Evolutionary conservation across 306 rosid genomes (phyloP).

Genomic region (Pueraria montana): DNA sequence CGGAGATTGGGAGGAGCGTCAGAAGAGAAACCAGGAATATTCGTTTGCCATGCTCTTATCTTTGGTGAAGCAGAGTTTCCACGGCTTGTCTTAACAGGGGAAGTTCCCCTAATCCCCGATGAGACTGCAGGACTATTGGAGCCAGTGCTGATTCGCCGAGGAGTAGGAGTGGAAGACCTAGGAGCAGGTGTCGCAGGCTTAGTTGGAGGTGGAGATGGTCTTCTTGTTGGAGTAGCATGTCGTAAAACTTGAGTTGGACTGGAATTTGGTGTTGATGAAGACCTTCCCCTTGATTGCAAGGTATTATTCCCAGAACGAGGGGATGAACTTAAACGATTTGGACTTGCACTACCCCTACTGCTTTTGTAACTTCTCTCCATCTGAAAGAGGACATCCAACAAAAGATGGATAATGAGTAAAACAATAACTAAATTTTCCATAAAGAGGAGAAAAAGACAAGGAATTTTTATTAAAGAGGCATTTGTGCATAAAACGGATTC

Average conservation of each 20-base stretch:
- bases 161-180: conserved; percentile 82
- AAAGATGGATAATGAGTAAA: conserved; percentile 33
- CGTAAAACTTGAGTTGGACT: conserved; percentile 74
- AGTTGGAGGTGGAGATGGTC: conserved; percentile 82
- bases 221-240: conserved; percentile 68
- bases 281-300: conserved; percentile 71
- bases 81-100: conserved; percentile 72
- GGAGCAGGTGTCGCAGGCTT: conserved; percentile 67
- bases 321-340: conserved; percentile 81
- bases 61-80: conserved; percentile 91
- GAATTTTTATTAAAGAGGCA: neutral
- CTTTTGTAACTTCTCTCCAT: conserved; percentile 87
- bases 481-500: conserved; percentile 41
- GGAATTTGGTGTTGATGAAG: conserved; percentile 67
- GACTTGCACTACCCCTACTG: conserved; percentile 91
- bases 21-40: conserved; percentile 85
- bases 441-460: neutral
- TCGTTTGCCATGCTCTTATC: conserved; percentile 86
- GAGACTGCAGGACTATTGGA: conserved; percentile 57
- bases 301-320: conserved; percentile 78
- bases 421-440: neutral
- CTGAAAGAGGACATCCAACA: conserved; percentile 51
- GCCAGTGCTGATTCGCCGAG: conserved; percentile 72
- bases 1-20: conserved; percentile 90
- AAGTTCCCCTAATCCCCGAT: conserved; percentile 73